These are phyloP conservation scores for Lentinula sp. DNA, from an alignment of 768 basidiomycete genomes.

Conservation along the genomic window DNA sequence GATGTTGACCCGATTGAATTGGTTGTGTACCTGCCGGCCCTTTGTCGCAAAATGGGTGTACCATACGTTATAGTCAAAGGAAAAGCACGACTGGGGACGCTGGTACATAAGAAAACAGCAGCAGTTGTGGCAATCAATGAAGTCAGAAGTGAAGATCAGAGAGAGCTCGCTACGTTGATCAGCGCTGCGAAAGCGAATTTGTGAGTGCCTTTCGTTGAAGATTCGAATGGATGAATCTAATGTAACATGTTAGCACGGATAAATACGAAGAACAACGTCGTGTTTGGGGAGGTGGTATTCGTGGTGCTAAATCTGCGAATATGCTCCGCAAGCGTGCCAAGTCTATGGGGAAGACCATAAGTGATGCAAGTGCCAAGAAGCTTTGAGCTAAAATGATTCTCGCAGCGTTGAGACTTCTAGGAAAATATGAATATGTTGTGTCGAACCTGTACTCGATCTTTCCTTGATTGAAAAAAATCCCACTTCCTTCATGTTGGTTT, in stretches of 20 bases:
- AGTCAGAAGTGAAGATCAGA: slow-evolving; percentile 89
- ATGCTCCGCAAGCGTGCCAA: slow-evolving; percentile 94
- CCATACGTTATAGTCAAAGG: slow-evolving; percentile 98
- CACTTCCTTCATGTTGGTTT: no score
- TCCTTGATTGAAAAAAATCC: no score
- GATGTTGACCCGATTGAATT: slow-evolving; percentile 99
- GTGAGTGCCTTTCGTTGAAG: slow-evolving; percentile 42
- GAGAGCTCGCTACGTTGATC: slow-evolving; percentile 88
- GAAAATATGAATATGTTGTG: not conserved
- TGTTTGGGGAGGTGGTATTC: slow-evolving; percentile 94
- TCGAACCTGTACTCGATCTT: no score
- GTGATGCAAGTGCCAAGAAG: slow-evolving; percentile 53
- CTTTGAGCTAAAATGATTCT: slow-evolving; percentile 35
- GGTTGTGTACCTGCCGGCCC: slow-evolving; percentile 95
- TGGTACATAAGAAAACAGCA: slow-evolving; percentile 98
- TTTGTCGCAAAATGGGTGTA: slow-evolving; percentile 99
- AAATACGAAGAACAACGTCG: slow-evolving; percentile 91
- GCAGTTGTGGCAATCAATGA: slow-evolving; percentile 90
- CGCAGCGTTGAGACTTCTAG: not conserved
- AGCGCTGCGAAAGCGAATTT: slow-evolving; percentile 97
- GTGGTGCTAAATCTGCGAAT: slow-evolving; percentile 90
- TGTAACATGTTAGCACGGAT: slow-evolving; percentile 49
- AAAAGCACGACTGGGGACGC: slow-evolving; percentile 96
- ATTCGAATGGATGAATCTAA: not conserved
- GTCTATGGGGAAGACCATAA: slow-evolving; percentile 68